These are phyloP conservation scores for Leucocoprinus leucothites DNA, from an alignment of 768 basidiomycete genomes.

Conservation along the genomic window DNA sequence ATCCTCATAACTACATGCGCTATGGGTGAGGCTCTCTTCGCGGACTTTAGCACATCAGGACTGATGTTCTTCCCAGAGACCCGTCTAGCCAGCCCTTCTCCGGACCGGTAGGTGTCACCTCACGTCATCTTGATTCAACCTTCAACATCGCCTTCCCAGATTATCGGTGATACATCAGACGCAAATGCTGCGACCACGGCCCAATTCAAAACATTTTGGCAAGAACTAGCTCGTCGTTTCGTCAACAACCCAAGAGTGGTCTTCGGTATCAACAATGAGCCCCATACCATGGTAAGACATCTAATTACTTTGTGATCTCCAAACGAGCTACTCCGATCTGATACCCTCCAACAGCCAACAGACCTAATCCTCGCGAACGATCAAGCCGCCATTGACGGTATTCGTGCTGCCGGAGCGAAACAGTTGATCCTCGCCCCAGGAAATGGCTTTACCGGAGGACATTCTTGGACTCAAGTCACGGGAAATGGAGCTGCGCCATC, in stretches of 20 bases:
- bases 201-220: slow-evolving; percentile 42
- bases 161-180: slow-evolving; percentile 42
- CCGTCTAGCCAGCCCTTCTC: slow-evolving; percentile 40
- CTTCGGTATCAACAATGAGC: slow-evolving; percentile 48
- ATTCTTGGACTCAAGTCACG: slow-evolving; percentile 38
- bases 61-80: slow-evolving; percentile 25
- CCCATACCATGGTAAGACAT: slow-evolving; percentile 37
- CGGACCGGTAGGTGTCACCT: slow-evolving; percentile 32
- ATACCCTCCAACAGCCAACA: slow-evolving; percentile 27
- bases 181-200: slow-evolving; percentile 40
- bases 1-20: slow-evolving; percentile 48
- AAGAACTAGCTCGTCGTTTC: slow-evolving; percentile 39
- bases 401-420: slow-evolving; percentile 34
- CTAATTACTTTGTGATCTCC: neutral
- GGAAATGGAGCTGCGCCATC: slow-evolving; percentile 33
- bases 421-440: slow-evolving; percentile 46
- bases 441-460: slow-evolving; percentile 45
- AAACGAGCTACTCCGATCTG: neutral
- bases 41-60: neutral
- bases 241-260: slow-evolving; percentile 37
- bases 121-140: neutral
- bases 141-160: slow-evolving; percentile 19
- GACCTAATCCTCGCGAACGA: slow-evolving; percentile 38
- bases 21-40: slow-evolving; percentile 47
- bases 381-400: slow-evolving; percentile 42